Base-by-base conservation (phyloP, 1,284 basidiomycete genomes). In the Thecaphora thlaspeos region DNA sequence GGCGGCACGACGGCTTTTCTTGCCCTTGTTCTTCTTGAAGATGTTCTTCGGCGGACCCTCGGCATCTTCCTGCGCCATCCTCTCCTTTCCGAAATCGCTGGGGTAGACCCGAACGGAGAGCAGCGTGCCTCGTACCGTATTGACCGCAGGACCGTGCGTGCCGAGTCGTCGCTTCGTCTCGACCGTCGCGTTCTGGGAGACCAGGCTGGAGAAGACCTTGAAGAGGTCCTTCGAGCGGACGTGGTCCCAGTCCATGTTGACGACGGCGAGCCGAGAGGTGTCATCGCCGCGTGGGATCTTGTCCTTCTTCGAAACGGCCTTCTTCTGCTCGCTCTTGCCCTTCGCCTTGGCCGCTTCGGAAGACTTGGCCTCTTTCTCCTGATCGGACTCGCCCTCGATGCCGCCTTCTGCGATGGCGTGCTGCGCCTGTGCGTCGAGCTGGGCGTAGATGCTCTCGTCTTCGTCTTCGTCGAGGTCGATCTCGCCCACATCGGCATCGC, bases 231-330 rank as follows among this genome's bases (percentile, higher is more conserved):
- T 82, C 1, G 94, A 91, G 44, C 89, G 88, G 50, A 98, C 85
- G 80, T 97, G 86, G 79, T 98, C 95, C 95, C 95, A 99, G 80
- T 99, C 95, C 55, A 98, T 84, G 77, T 98, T 97, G 67, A 99
- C 94, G 24, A 89, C 85, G 0, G 94, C 95, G 7, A 97, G 80
- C 14, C 94, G 84, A 42, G 44, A 30, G 5, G 75, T 77, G 43
- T 72, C 72, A 39, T 71, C 71, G 23, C 71, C 73, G 11, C 64
- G 59, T 7, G 59, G 60, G 21, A 71, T 57, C 37, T 57, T 64
- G 14, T 61, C 49, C 42, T 61, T 47, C 44, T 41, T 49, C 21
- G 59, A 52, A 40, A 82, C 83, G 1, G 90, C 18, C 21, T 57
- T 65, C 34, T 59, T 58, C 2, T 53, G 46, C 39, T 57, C 52